Evolutionary conservation across 1,284 basidiomycete species (phyloP), one percentile per base, ranked within the genome.

Genomic region (Rugosomyces carneus): DNA sequence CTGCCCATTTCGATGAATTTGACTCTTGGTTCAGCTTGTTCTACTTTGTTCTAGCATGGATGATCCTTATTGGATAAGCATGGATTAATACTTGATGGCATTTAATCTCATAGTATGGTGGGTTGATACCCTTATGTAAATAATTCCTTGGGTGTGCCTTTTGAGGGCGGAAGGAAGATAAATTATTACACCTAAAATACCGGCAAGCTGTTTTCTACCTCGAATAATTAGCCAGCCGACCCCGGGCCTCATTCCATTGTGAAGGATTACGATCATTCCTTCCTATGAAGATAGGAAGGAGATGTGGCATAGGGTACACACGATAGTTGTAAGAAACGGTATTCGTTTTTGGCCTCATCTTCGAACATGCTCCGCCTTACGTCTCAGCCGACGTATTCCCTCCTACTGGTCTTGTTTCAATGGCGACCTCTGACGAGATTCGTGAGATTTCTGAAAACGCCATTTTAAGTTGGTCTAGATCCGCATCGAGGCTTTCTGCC

Each of bases 31-130:
- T 1, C 54, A 90, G 88, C 31, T 66, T 90, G 34, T 90, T 90
- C 60, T 90, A 90, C 59, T 90, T 89, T 63, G 78, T 90, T 53
- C 66, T 94, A 26, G 88, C 90, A 10, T 93, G 91, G 91, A 93
- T 94, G 91, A 93, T 94, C 54, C 73, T 94, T 58, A 93, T 94
- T 54, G 88, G 92, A 61, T 90, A 60, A 57, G 31, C 40, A 27
- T 15, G 20, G 3, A 13, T 50, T 26, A 29, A 9, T 38, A 16
- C 37, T 35, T 41, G 27, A n/a, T 47, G 45, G 37, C 23, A 6
- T 15, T 4, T 8, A 3, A 3, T 31, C 13, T 5, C 15, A 15
- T 34, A 15, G 15, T 34, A 16, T 34, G n/a, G 31, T 8, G n/a
- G 8, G n/a, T 34, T 16, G n/a, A 34, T 34, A 16, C 13, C 2